Base-by-base conservation (phyloP, 192 early-diverging fungal genomes). In the Diversispora eburnea region DNA sequence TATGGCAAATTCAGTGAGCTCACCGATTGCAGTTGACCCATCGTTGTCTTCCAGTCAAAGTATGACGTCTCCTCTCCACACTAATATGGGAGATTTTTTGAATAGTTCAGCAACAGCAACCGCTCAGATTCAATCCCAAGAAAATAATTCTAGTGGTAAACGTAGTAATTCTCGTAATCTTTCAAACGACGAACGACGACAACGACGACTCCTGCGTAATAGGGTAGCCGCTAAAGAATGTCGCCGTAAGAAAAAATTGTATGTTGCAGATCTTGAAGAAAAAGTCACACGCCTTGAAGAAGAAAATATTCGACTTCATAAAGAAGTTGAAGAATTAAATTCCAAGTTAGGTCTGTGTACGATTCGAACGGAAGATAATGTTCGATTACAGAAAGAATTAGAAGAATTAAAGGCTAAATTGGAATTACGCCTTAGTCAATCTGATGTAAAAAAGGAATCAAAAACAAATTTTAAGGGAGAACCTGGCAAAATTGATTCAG, bases 191-290 rank as follows among this genome's bases (percentile, higher is more conserved):
- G 91, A 94, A 75, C 85, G 90, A 49, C 84, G 91, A 70, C 88
- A 90, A 59, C 87, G 92, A 33, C 83, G 92, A 7, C 75, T 94
- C 75, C 80, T 88, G 72, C 86, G 90, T 67, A 94, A 94, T 80
- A 80, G 92, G 7, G 80, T 92, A 19, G 92, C 92, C 0, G 92
- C 92, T 65, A 92, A 92, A 78, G 92, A 92, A 75, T 94, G 91
- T 62, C 87, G 92, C 7, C 90, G 90, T 68, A 94, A 94, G 77
- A 92, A 92, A 77, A 94, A 94, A 76, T 85, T 82, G n/a, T 91
- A 88, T 70, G 88, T 94, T 41, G 77, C 79, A 19, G 90, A 90
- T 48, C 82, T 94, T 61, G 90, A 92, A 64, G 82, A 88, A 52
- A 87, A 89, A 60, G 82, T 90, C 8, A 65, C 78, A 10, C 76